Evolutionary conservation across 208 protist genomes (phyloP).

Genomic region (Trypanosomatidae sp.): DNA sequence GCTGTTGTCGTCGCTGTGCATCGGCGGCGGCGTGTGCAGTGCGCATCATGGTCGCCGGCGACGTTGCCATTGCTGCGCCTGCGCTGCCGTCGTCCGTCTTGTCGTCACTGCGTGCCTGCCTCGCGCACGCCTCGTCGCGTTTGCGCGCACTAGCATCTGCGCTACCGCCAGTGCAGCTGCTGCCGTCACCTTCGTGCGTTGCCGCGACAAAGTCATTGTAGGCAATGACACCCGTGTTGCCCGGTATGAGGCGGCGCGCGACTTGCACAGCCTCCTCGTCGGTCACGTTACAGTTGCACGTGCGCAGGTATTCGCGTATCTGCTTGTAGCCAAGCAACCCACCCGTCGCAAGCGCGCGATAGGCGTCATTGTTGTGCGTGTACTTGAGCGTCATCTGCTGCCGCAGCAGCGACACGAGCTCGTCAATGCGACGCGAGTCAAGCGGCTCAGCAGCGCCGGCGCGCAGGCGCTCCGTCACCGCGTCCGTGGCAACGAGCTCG

Average conservation of each 20-base stretch:
- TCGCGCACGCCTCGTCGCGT: background rate
- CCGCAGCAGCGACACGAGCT: constrained; percentile 61
- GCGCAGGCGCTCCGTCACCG: constrained; percentile 45
- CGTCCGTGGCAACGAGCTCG: constrained; percentile 52
- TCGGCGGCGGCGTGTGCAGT: too few relatives aligned
- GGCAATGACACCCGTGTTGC: constrained; percentile 41
- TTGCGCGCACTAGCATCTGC: background rate
- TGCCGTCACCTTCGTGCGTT: background rate
- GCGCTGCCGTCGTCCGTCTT: constrained; percentile 17
- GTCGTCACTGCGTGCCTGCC: constrained; percentile 39
- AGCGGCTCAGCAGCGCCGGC: constrained; percentile 42
- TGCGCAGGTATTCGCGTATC: constrained; percentile 65
- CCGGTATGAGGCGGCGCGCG: constrained; percentile 58
- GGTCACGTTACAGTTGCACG: constrained; percentile 69
- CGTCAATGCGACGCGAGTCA: constrained; percentile 44
- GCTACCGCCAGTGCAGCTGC: background rate
- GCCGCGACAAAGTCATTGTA: constrained; percentile 62
- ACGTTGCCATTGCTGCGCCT: constrained; percentile 20
- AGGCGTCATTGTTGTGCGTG: constrained; percentile 54
- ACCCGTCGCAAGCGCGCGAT: constrained; percentile 46
- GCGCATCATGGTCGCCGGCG: too few relatives aligned
- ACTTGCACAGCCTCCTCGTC: constrained; percentile 75
- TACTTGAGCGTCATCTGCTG: constrained; percentile 75
- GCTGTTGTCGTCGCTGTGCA: constrained; percentile 26
- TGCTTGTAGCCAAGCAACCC: constrained; percentile 71